Evolutionary conservation across 495 filamentous ascomycete genomes (phyloP).

Genomic region (Penicillium fimorum): DNA sequence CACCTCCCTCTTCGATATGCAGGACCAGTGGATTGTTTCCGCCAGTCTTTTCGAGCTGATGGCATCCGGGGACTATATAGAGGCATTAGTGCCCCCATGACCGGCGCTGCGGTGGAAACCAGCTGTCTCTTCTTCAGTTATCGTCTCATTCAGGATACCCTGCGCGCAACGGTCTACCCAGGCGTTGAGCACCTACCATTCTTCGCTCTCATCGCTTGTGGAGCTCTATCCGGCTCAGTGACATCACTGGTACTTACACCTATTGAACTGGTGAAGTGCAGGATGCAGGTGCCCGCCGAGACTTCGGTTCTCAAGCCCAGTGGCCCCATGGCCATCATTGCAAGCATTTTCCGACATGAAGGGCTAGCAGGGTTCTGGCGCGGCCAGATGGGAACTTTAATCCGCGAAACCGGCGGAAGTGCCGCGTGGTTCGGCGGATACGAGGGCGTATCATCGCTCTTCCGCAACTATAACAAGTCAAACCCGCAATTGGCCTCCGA

Average conservation of each 20-base stretch:
- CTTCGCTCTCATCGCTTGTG: conserved; percentile 68
- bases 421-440: conserved; percentile 96
- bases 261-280: conserved; percentile 97
- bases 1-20: conserved; percentile 76
- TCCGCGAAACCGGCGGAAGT: conserved; percentile 89
- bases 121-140: conserved; percentile 91
- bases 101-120: conserved; percentile 92
- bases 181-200: conserved; percentile 62
- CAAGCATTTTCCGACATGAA: conserved; percentile 73
- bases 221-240: conserved; percentile 83
- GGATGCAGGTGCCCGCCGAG: conserved; percentile 77
- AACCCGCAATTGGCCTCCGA: conserved; percentile 11
- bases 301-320: conserved; percentile 38
- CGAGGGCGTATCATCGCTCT: conserved; percentile 71
- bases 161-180: conserved; percentile 55
- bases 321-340: conserved; percentile 62
- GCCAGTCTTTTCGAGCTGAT: conserved; percentile 72
- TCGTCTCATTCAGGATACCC: conserved; percentile 64
- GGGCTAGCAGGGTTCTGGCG: conserved; percentile 90
- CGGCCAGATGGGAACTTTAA: conserved; percentile 88
- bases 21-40: conserved; percentile 91
- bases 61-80: conserved; percentile 79
- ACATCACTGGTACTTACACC: conserved; percentile 90
- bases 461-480: conserved; percentile 46
- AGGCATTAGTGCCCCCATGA: conserved; percentile 86